A percentile compares a stretch with the other conserved stretches of the same genome.
phyloP scores from a whole-genome alignment of 192 early-diverging fungal species.

The Kappamyces sp. region DNA sequence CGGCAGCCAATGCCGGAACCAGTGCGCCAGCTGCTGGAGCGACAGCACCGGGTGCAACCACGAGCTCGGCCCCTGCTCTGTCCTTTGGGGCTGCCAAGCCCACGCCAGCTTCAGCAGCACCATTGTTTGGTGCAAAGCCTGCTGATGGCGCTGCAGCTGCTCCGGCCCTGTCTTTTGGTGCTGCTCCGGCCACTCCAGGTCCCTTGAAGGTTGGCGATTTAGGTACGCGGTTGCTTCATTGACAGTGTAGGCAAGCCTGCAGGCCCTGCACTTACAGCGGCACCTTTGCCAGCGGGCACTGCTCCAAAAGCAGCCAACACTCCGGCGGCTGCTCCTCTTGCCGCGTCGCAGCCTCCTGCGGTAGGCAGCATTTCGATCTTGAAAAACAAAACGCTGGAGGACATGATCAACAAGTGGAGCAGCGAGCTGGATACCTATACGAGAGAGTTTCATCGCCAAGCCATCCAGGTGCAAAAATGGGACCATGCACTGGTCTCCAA shows the following conservation, averaged over 20 bases:
- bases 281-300: slow-evolving; percentile 24
- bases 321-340: slow-evolving; percentile 19
- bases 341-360: slow-evolving; percentile 28
- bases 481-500: slow-evolving; percentile 82
- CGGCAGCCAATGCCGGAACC: not conserved
- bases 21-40: not conserved
- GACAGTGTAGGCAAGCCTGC: slow-evolving; percentile 17
- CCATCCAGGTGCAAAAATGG: slow-evolving; percentile 75
- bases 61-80: slow-evolving; percentile 23
- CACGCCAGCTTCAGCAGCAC: slow-evolving; percentile 23
- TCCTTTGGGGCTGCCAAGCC: slow-evolving; percentile 8
- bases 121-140: slow-evolving; percentile 22
- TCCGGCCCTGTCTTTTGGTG: slow-evolving; percentile 16
- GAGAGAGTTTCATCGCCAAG: slow-evolving; percentile 79
- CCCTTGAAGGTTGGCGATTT: slow-evolving; percentile 24
- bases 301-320: slow-evolving; percentile 30
- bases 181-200: slow-evolving; percentile 29
- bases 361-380: slow-evolving; percentile 43
- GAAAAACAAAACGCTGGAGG: slow-evolving; percentile 84
- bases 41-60: slow-evolving; percentile 20
- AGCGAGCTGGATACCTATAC: slow-evolving; percentile 71
- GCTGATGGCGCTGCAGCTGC: slow-evolving; percentile 26
- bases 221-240: slow-evolving; percentile 12
- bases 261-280: slow-evolving; percentile 25
- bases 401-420: slow-evolving; percentile 88